Evolutionary conservation across 2,329 filamentous ascomycete species (phyloP), one percentile per base, ranked within the genome.

Genomic region (Alternaria sp.): DNA sequence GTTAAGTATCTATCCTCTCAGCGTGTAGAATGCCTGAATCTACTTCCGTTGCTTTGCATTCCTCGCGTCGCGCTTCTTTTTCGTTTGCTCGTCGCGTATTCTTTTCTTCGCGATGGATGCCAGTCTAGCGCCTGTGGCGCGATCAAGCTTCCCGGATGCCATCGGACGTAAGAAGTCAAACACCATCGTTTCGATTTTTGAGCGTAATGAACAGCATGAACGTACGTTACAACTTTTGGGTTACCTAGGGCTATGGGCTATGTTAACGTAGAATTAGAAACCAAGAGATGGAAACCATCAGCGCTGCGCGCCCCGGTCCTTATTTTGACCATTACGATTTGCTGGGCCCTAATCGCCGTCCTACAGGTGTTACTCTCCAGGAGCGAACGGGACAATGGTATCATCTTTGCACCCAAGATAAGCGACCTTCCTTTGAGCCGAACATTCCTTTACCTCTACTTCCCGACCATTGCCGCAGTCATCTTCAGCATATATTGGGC

Each of bases 401-500:
- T 84, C 4, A 59, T 82, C 0, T 81, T 84, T 23, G 79, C 80
- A 0, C 28, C 71, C 0, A 68, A 71, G 1, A 76, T 80, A 60
- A 75, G 71, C 18, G 73, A 74, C 3, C 72, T 88, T 0, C 80
- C 86, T 0, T 3, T 76, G 0, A 80, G 67, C 0, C 82, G 86
- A 5, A 58, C 74, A 0, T 88, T 87, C n/a, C 69, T 84, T 0
- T 88, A 87, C 50, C 66, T 84, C 0, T 76, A 79, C 20, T 63
- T 78, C 0, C 87, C 88, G 0, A 89, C 84, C 0, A 79, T 89
- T 0, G 55, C 88, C 0, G 84, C 87, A 0, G 84, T 89, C 0
- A 7, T 86, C 0, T 89, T 87, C 64, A 86, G 86, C 43, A 80
- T 89, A 1, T 49, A 85, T 0, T 90, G 87, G 87, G 83, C 80